A percentile compares a stretch with the other conserved stretches of the same genome.
phyloP scores from a whole-genome alignment of 495 filamentous ascomycete genomes.

The Eremomyces bilateralis region DNA sequence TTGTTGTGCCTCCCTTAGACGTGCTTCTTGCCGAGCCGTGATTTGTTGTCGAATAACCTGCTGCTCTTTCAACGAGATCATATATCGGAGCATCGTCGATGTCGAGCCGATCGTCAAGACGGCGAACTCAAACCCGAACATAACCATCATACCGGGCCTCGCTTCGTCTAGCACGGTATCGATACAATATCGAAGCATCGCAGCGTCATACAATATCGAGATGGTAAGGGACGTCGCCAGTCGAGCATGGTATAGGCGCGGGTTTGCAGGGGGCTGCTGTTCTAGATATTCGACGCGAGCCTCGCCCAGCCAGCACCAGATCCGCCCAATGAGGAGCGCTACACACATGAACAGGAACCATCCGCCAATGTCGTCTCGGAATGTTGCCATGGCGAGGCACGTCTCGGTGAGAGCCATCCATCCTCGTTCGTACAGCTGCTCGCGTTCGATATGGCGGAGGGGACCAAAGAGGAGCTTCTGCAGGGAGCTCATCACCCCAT shows the following conservation, averaged over 20 bases:
- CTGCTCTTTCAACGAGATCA: constrained; percentile 58
- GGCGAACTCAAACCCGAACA: constrained; percentile 97
- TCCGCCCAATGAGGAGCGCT: constrained; percentile 72
- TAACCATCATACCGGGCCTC: constrained; percentile 95
- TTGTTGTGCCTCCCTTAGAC: constrained; percentile 27
- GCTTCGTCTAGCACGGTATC: constrained; percentile 65
- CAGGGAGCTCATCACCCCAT: too few species aligned
- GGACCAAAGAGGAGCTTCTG: constrained; percentile 81
- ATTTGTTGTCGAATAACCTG: constrained; percentile 51
- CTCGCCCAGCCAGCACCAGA: constrained; percentile 96
- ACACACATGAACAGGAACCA: constrained; percentile 96
- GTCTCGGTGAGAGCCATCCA: constrained; percentile 98
- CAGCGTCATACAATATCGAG: constrained; percentile 52
- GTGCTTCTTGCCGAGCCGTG: constrained; percentile 37
- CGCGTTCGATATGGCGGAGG: constrained; percentile 79
- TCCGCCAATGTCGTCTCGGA: constrained; percentile 77
- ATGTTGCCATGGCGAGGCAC: constrained; percentile 96
- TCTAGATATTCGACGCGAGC: constrained; percentile 85
- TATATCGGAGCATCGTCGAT: constrained; percentile 59
- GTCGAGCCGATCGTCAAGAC: constrained; percentile 58
- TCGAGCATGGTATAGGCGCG: constrained; percentile 69
- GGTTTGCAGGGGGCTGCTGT: constrained; percentile 84
- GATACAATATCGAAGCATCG: constrained; percentile 59
- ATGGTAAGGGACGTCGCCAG: constrained; percentile 57
- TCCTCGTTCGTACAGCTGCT: constrained; percentile 89